Base-by-base conservation (phyloP, 768 basidiomycete genomes). In the Russula earlei region DNA sequence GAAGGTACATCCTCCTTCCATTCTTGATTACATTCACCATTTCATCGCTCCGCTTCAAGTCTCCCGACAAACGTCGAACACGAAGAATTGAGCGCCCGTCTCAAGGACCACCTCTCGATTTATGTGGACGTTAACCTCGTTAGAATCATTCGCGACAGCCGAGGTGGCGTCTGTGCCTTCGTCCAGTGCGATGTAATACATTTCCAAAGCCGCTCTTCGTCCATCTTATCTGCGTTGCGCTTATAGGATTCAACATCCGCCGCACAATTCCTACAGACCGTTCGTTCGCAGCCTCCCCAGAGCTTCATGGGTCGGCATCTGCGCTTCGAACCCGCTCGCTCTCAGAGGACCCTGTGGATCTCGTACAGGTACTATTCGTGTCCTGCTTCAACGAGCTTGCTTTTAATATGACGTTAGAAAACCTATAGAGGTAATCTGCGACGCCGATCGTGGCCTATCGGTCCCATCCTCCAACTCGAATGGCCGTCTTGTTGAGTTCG, bases 121-220 rank as follows among this genome's bases (percentile, higher is more conserved):
- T 77, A 85, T 65, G 73, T 79, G 0, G 78, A 82, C 58, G 72
- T 88, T 61, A 83, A 80, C 67, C 78, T 77, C 47, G 76, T 90
- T 67, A 80, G 79, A 55, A 81, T 89, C 50, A 79, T 89, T 40
- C 82, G 82, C 54, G 85, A 89, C 67, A 79, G 77, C 55, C 85
- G 83, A 67, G 85, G 85, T 37, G 84, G 86, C 14, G 79, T 85
- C 43, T 91, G 88, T 65, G 89, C 88, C 54, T 91, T 91, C 67
- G 83, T 89, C 22, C 89, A 91, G 69, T 90, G 87, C 75, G 78
- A 87, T 75, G 89, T 88, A 64, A 42, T 74, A 60, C 17, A 46
- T 53, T 49, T 55, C 42, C 46, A 49, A 59, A 22, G 55, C 25
- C 31, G 51, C 20, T 24, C 41, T 14, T 53, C n/a, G 10, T 24